These are phyloP conservation scores for Avena atlantica DNA, from an alignment of 176 grass and related monocot species.

Conservation along the genomic window DNA sequence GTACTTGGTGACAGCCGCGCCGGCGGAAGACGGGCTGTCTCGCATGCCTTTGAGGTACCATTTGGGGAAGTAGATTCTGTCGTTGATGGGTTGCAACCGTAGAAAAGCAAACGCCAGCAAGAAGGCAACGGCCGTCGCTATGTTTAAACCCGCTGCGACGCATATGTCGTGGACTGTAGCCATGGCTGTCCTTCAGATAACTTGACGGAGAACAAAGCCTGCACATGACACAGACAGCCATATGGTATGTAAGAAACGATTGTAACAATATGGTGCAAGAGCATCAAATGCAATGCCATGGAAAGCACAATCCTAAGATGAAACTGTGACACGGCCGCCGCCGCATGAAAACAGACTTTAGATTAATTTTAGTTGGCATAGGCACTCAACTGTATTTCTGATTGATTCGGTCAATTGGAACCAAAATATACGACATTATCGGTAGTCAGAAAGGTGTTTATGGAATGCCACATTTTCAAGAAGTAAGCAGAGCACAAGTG, in stretches of 20 bases:
- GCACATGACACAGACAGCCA: not conserved
- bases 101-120: slow-evolving; percentile 82
- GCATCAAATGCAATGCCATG: not conserved
- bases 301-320: not conserved
- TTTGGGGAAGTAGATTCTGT: slow-evolving; percentile 95
- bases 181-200: slow-evolving; percentile 46
- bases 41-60: slow-evolving; percentile 94
- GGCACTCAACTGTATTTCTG: too few relatives aligned
- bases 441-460: not conserved
- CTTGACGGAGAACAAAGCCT: slow-evolving; percentile 11
- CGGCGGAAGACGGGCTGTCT: slow-evolving; percentile 61
- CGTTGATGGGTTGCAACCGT: slow-evolving; percentile 95
- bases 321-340: not conserved
- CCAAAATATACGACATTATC: not conserved
- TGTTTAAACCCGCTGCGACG: slow-evolving; percentile 67
- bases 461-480: not conserved
- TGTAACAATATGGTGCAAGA: not conserved
- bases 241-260: slow-evolving; percentile 13
- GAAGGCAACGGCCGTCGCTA: slow-evolving; percentile 63
- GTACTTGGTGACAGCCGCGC: slow-evolving; percentile 64
- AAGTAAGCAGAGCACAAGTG: not conserved
- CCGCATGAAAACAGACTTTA: not conserved
- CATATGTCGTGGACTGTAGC: slow-evolving; percentile 68
- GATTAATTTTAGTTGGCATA: not conserved
- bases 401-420: too few relatives aligned